Conservation (phyloP, 2,329 filamentous ascomycete genomes). For the Bertia moriformis region DNA sequence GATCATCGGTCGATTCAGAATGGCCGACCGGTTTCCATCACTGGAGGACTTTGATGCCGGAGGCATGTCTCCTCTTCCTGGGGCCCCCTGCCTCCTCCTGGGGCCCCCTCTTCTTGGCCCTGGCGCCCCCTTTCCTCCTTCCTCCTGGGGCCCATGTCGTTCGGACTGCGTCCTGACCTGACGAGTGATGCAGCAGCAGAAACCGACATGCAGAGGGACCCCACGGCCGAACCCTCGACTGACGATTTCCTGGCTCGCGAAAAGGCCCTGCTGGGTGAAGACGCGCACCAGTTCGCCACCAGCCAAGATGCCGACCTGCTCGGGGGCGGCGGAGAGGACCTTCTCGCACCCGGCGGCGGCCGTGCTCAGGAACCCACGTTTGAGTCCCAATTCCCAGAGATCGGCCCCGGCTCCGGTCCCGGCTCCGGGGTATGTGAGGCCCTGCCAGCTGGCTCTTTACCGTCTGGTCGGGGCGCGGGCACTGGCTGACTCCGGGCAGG, state of each 20-base stretch:
- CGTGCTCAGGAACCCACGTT: constrained; percentile 40
- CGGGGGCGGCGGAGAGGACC: constrained; percentile 53
- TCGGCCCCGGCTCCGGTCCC: too few relatives aligned
- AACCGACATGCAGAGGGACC: constrained; percentile 45
- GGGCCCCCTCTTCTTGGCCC: too few relatives aligned
- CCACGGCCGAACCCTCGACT: constrained; percentile 42
- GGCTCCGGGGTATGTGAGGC: constrained; percentile 19
- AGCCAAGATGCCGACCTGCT: constrained; percentile 55
- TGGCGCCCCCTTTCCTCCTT: too few relatives aligned
- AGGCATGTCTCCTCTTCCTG: too few relatives aligned
- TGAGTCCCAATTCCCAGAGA: constrained; percentile 79
- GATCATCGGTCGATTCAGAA: too few relatives aligned
- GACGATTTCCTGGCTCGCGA: constrained; percentile 87
- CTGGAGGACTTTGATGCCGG: constrained; percentile 63
- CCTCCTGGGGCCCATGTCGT: too few relatives aligned
- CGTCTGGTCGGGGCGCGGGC: constrained; percentile 2
- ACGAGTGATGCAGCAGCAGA: constrained; percentile 35
- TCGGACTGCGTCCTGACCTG: constrained; percentile 6
- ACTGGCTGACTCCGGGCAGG: too few relatives aligned
- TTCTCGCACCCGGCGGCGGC: constrained; percentile 56
- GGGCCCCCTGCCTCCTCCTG: too few relatives aligned
- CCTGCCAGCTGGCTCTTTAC: too few relatives aligned
- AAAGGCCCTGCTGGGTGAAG: constrained; percentile 77
- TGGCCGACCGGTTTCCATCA: constrained; percentile 69
- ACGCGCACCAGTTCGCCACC: constrained; percentile 78